Base-by-base conservation (phyloP, 495 filamentous ascomycete genomes). In the Penicillium canariense region DNA sequence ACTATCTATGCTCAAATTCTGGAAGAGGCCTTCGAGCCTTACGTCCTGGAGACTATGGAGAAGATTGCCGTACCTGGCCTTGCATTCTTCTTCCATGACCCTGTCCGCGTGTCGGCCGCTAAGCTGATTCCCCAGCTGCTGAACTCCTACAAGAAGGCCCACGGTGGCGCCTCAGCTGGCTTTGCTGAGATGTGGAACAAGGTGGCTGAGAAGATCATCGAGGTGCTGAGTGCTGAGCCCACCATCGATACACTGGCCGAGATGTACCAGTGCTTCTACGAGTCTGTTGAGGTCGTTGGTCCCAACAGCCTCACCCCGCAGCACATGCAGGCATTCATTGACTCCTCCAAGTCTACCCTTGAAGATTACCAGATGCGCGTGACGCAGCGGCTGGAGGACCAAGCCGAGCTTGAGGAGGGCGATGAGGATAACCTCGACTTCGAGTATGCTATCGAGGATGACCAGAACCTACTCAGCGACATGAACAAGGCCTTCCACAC, bases 401-500 rank as follows among this genome's bases (percentile, higher is more conserved):
- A 80, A 52, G 84, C 78, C 25, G 86, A 87, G 4, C 82, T 85
- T 3, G 92, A 94, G 38, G 92, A 95, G 35, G 90, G 84, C 40
- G 88, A 91, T 49, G 91, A 96, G 59, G 87, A 93, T 49, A 83
- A 86, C 44, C 70, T 93, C 5, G 73, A 76, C 22, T 71, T 68
- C 48, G 74, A 76, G 46, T 88, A 94, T 61, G 95, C 95, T 5
- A 89, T 99, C 30, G 95, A 99, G 70, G 95, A 99, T 60, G 95
- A 99, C 67, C 94, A 97, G 69, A 92, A 90, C 23, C 77, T 99
- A 18, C 84, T 99, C 43, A 96, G 92, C 8, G 95, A 99, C 65
- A 99, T 99, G 95, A 99, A 97, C 85, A 99, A 99, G 77, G 91
- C 95, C 0, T 99, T 96, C 83, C 95, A 99, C 71, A 94, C 89